A percentile compares a stretch with the other conserved stretches of the same genome.
phyloP scores from a whole-genome alignment of 106 monocot genomes.

The Dioscorea alata region DNA sequence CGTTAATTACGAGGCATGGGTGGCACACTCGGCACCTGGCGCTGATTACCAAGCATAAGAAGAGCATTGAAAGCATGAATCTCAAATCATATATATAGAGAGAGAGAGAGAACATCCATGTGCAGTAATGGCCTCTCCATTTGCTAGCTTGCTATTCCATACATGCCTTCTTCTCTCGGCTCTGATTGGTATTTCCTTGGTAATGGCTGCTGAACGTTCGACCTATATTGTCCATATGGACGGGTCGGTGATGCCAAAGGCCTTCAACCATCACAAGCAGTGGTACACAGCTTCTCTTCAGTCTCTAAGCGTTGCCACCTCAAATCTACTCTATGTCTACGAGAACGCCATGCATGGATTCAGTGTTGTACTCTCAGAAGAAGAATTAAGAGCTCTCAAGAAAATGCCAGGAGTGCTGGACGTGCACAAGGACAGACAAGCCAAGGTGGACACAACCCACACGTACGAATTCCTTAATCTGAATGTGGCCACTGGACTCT shows the following conservation, averaged over 20 bases:
- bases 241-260: conserved; percentile 50
- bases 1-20: no score
- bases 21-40: no score
- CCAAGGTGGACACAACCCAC: conserved; percentile 88
- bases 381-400: conserved; percentile 44
- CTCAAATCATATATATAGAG: no score
- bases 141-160: no score
- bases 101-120: no score
- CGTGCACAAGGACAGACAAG: conserved; percentile 62
- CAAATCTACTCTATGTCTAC: conserved; percentile 62
- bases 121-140: no score
- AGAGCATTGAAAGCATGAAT: no score
- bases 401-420: conserved; percentile 46
- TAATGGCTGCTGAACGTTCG: no score
- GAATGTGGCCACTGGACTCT: background rate
- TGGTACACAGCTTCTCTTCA: conserved; percentile 86
- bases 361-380: conserved; percentile 54
- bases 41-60: no score
- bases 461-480: conserved; percentile 88
- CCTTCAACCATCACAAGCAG: conserved; percentile 43
- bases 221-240: conserved; percentile 90
- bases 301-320: conserved; percentile 57
- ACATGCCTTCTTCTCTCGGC: no score
- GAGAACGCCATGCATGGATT: conserved; percentile 71
- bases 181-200: no score